Conservation (phyloP, 768 basidiomycete species). For the Naganishia vaughanmartiniae region DNA sequence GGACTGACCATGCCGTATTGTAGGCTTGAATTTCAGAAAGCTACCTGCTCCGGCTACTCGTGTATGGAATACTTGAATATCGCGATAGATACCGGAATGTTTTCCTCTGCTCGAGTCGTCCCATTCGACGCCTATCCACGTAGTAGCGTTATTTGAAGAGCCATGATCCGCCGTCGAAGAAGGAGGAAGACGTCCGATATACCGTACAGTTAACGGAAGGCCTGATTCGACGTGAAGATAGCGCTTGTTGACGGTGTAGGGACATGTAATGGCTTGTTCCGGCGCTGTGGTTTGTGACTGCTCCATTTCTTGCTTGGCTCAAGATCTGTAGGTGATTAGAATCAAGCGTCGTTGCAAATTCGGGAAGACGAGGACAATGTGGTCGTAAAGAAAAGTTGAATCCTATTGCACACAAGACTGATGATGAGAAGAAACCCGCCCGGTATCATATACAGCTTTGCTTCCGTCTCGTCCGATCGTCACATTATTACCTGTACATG, state of each 20-base stretch:
- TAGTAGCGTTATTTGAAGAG: background rate
- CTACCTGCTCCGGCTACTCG: slow-evolving; percentile 39
- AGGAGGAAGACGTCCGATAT: slow-evolving; percentile 40
- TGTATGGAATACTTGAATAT: slow-evolving; percentile 66
- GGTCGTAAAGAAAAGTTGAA: no score
- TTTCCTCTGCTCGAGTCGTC: slow-evolving; percentile 80
- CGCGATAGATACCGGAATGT: slow-evolving; percentile 79
- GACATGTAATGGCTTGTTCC: background rate
- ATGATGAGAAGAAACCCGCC: no score
- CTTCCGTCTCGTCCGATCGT: slow-evolving; percentile 20
- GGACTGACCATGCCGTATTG: background rate
- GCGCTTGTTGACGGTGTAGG: slow-evolving; percentile 32
- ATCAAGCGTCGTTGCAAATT: background rate
- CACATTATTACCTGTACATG: background rate
- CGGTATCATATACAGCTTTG: background rate
- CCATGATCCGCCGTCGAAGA: background rate
- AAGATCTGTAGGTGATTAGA: background rate
- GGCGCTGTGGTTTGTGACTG: background rate
- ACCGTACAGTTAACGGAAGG: slow-evolving; percentile 39
- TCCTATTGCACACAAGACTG: no score
- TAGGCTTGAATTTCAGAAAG: slow-evolving; percentile 38
- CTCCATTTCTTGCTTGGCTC: background rate
- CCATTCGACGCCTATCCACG: slow-evolving; percentile 98
- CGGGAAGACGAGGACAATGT: no score
- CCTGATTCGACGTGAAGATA: slow-evolving; percentile 40